Base-by-base conservation (phyloP, 2,329 filamentous ascomycete species). In the Coleophoma crateriformis region DNA sequence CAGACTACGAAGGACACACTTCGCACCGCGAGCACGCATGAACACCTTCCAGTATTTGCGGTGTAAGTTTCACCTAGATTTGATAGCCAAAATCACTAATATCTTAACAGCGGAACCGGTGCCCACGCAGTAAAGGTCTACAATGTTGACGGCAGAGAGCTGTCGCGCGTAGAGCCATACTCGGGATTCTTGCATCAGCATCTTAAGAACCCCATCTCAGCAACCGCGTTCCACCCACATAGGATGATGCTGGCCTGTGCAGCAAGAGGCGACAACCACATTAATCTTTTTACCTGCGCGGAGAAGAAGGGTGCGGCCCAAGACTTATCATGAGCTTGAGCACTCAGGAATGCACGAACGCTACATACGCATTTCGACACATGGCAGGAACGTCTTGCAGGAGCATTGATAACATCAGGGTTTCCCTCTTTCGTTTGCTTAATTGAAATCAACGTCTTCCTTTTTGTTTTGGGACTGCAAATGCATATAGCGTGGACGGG, bases 31-130 rank as follows among this genome's bases (percentile, higher is more conserved):
- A 94, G 88, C 66, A 91, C 94, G 39, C 94, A 99, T 67, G 94
- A 99, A 68, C 94, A 99, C 68, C 82, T 95, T 48, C 94, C 94
- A 22, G 91, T 99, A 12, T 96, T 99, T 73, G 90, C 90, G 59
- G 82, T 91, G 87, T 91, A 84, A 77, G 86, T 82, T 17, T n/a
- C 19, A 10, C 17, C 20, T 13, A 33, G 38, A 42, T 27, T 34
- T 5, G 8, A 35, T 41, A n/a, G 19, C 20, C 12, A 7, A 38
- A 13, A 19, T 45, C 34, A 20, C 62, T 66, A 57, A 67, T 49
- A 12, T 17, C 46, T 40, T 37, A 22, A 50, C 60, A 96, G 90
- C 54, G 94, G 94, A 61, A 94, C 90, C 22, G 91, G 90, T 49
- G 81, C 87, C 45, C 91, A 96, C 64, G 80, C 84, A 20, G 89